Evolutionary conservation across 768 basidiomycete genomes (phyloP).

Genomic region (Termitomyces sp.): DNA sequence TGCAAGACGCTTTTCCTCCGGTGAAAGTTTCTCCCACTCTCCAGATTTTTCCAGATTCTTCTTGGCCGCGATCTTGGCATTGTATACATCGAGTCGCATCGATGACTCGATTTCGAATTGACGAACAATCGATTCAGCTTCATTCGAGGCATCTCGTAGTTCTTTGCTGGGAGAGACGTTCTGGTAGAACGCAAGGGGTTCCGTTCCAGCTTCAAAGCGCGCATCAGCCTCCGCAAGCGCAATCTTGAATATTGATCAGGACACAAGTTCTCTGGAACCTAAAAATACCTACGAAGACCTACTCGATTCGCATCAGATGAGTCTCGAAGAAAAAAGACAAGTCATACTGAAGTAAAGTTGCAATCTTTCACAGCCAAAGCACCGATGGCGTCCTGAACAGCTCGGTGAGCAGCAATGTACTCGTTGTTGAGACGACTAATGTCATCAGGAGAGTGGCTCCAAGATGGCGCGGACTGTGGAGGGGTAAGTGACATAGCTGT

Average conservation of each 20-base stretch:
- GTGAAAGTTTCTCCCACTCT: conserved; percentile 51
- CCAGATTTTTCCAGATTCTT: conserved; percentile 62
- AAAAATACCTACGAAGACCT: conserved; percentile 67
- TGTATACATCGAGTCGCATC: conserved; percentile 79
- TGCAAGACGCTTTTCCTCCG: conserved; percentile 72
- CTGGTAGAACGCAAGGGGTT: conserved; percentile 74
- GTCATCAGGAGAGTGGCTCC: conserved; percentile 62
- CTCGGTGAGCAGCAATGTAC: conserved; percentile 51
- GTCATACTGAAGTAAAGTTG: conserved; percentile 60
- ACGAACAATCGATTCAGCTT: conserved; percentile 63
- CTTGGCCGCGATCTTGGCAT: conserved; percentile 64
- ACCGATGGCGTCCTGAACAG: conserved; percentile 53
- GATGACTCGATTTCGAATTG: conserved; percentile 72
- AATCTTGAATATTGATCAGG: conserved; percentile 28
- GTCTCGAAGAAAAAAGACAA: not conserved
- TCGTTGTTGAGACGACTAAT: conserved; percentile 52
- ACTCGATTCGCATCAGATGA: conserved; percentile 2
- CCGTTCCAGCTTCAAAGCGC: conserved; percentile 39
- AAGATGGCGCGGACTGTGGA: conserved; percentile 60
- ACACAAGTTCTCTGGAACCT: not conserved
- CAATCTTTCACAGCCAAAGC: conserved; percentile 50
- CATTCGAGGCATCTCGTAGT: conserved; percentile 77
- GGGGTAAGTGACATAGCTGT: conserved; percentile 43
- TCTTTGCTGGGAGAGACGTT: conserved; percentile 71
- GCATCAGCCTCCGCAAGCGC: conserved; percentile 59